Base-by-base conservation (phyloP, 805 yeast genomes). In the Zygosaccharomyces gambellarensis region DNA sequence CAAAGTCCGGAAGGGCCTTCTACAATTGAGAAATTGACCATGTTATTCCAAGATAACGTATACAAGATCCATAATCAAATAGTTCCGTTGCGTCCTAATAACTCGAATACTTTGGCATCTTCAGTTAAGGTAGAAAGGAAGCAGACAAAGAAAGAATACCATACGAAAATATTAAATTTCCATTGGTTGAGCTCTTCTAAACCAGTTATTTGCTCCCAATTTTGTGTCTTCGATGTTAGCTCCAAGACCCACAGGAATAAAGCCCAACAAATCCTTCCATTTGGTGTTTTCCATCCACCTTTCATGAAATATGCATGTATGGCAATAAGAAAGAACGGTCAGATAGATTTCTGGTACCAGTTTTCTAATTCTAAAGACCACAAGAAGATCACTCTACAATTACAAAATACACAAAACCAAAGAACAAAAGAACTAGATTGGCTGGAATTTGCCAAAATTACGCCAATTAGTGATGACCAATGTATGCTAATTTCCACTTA, bases 111-210 rank as follows among this genome's bases (percentile, higher is more conserved):
- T 3, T 47, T 58, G 47, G 54, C 59, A 45, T 58, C 61, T 71
- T 5, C 62, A 65, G 22, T 58, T 60, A 41, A 67, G 68, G 43
- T 74, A 65, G 77, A 64, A 48, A 49, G 67, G 62, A 61, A 70
- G 59, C 55, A 68, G 69, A 71, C 65, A 12, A 68, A 66, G 39
- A 64, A 64, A 34, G 67, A 64, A 50, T 64, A 63, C 39, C 62
- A 61, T 45, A 62, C 69, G 5, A 49, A 73, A 4, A 55, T 66
- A 3, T 46, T 64, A 17, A 79, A 76, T 53, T 78, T 79, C 71
- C 63, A 65, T 43, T 69, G 80, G 58, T 61, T 68, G 5, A 65
- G 74, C 8, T 70, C 75, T 28, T 69, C 77, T 5, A 67, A 67
- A 44, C 64, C 67, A 21, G 56, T 63, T 11, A 63, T 68, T 34